Conservation (phyloP, 495 filamentous ascomycete species). For the Neurospora cerealis region DNA sequence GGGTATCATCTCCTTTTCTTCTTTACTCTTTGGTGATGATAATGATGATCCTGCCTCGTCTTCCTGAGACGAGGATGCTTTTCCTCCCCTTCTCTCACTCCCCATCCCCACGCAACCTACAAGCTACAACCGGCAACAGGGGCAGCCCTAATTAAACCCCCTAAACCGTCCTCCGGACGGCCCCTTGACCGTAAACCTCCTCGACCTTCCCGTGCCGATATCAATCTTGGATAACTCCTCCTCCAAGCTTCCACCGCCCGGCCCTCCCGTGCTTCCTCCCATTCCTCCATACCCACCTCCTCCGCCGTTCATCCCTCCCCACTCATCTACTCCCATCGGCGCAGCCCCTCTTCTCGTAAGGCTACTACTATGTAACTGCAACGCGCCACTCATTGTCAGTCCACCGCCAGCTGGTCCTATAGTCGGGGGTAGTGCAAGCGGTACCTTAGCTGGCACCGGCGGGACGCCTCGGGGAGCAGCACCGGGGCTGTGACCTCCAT, state of each 20-base stretch:
- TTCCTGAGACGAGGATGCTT: background rate
- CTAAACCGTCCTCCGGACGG: background rate
- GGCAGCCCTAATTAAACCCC: background rate
- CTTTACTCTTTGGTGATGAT: background rate
- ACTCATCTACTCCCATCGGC: background rate
- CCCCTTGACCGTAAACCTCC: constrained; percentile 2
- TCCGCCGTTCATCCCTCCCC: constrained; percentile 1
- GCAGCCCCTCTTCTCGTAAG: constrained; percentile 6
- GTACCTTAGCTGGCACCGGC: constrained; percentile 68
- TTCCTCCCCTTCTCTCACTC: background rate
- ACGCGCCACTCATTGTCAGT: constrained; percentile 34
- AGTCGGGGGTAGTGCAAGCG: constrained; percentile 32
- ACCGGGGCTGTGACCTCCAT: constrained; percentile 14
- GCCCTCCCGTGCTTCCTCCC: constrained; percentile 18
- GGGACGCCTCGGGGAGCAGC: constrained; percentile 31
- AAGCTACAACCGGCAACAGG: background rate
- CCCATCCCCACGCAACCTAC: background rate
- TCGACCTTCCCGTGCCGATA: constrained; percentile 50
- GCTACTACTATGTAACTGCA: constrained; percentile 25
- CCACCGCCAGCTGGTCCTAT: background rate
- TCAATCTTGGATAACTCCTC: constrained; percentile 77
- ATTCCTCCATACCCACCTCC: background rate
- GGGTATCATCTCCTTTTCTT: background rate
- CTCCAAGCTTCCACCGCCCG: constrained; percentile 45
- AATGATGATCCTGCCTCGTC: background rate